Conservation (phyloP, 306 rosid species). For the Begonia masoniana region DNA sequence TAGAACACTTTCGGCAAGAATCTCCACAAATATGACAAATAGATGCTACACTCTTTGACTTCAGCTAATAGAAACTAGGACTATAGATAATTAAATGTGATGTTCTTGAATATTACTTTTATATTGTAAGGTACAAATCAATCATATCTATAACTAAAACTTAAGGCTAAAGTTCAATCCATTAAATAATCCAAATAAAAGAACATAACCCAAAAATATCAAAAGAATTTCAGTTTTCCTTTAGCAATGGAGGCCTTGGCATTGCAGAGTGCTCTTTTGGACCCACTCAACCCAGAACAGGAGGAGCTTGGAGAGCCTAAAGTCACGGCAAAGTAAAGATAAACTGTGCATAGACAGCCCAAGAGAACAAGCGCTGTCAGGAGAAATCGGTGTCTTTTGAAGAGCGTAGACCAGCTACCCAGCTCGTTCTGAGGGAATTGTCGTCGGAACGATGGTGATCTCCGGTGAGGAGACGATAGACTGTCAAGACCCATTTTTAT, state of each 20-base stretch:
- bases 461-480: slow-evolving; percentile 56
- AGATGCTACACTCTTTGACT: too few relatives aligned
- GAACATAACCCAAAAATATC: slow-evolving; percentile 7
- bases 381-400: slow-evolving; percentile 77
- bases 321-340: slow-evolving; percentile 84
- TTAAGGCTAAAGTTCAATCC: too few relatives aligned
- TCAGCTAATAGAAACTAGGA: too few relatives aligned
- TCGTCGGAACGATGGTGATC: slow-evolving; percentile 49
- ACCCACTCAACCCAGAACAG: slow-evolving; percentile 50
- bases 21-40: too few relatives aligned
- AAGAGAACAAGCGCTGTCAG: slow-evolving; percentile 54
- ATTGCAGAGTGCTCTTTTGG: slow-evolving; percentile 49
- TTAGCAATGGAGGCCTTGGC: slow-evolving; percentile 44
- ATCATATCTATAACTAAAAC: too few relatives aligned
- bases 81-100: too few relatives aligned
- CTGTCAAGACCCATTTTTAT: slow-evolving; percentile 58
- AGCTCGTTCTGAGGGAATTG: slow-evolving; percentile 44
- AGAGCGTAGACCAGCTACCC: slow-evolving; percentile 64
- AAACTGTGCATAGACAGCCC: slow-evolving; percentile 58
- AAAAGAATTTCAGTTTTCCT: slow-evolving; percentile 73
- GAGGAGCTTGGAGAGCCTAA: slow-evolving; percentile 31
- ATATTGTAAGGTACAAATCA: too few relatives aligned
- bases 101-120: too few relatives aligned
- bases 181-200: too few relatives aligned
- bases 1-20: too few relatives aligned